phyloP scores from a whole-genome alignment of 2,329 filamentous ascomycete genomes.

The Grosmannia clavigera region DNA sequence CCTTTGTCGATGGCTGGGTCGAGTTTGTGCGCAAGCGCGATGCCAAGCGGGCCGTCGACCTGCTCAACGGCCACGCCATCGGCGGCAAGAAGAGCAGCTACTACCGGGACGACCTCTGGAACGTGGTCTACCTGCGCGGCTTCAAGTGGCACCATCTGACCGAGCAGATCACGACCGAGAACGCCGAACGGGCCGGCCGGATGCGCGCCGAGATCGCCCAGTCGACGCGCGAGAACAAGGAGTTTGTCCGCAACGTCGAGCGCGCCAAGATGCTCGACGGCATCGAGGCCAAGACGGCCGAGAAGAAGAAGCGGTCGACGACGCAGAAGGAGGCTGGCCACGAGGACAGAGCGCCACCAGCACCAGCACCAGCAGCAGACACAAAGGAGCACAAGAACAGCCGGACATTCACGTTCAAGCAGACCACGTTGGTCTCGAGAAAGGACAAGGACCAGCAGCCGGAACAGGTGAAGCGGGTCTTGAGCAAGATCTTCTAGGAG shows the following conservation, averaged over 20 bases:
- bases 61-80: slow-evolving; percentile 65
- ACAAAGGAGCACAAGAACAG: slow-evolving; percentile 13
- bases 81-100: slow-evolving; percentile 75
- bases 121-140: slow-evolving; percentile 65
- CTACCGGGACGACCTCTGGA: slow-evolving; percentile 83
- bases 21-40: slow-evolving; percentile 68
- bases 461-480: slow-evolving; percentile 44
- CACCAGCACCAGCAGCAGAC: background rate
- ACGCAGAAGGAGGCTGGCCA: background rate
- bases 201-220: slow-evolving; percentile 68
- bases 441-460: slow-evolving; percentile 32
- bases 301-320: slow-evolving; percentile 5
- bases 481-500: slow-evolving; percentile 53
- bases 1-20: slow-evolving; percentile 78
- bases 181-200: slow-evolving; percentile 63
- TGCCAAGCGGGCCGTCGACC: slow-evolving; percentile 63
- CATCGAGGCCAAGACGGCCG: slow-evolving; percentile 48
- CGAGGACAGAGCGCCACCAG: background rate
- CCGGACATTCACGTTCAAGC: slow-evolving; percentile 58
- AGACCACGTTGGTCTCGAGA: slow-evolving; percentile 47
- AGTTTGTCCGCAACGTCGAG: slow-evolving; percentile 69
- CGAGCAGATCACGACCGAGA: slow-evolving; percentile 69
- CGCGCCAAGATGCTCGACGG: slow-evolving; percentile 66
- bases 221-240: slow-evolving; percentile 67
- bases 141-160: slow-evolving; percentile 72